Percentiles rank a stretch among this genome's conserved stretches.
Conservation (phyloP, 345 rosid species). For the Citrus trifoliata region DNA sequence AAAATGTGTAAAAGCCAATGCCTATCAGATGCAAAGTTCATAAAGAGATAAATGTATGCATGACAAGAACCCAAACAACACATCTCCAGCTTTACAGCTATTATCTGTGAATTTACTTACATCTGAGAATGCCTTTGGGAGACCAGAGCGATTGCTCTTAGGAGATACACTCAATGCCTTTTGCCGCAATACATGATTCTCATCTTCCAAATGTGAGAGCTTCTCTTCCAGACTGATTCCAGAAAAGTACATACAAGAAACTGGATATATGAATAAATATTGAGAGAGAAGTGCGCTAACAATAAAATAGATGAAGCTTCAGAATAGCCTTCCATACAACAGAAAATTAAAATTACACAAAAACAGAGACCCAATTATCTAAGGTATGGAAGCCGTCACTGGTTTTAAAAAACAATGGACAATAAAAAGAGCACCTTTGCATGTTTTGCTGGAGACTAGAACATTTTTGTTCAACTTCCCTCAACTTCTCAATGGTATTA, state of each 20-base stretch:
- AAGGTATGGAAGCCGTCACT: background rate
- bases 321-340: background rate
- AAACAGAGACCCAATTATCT: background rate
- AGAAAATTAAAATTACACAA: background rate
- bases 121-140: constrained; percentile 51
- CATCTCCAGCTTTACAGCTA: background rate
- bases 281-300: background rate
- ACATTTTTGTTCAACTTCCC: constrained; percentile 64
- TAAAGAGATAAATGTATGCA: background rate
- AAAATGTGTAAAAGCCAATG: background rate
- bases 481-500: constrained; percentile 54
- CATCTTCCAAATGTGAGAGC: constrained; percentile 73
- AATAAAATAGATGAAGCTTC: background rate
- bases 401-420: background rate
- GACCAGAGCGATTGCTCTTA: constrained; percentile 39
- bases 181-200: constrained; percentile 81
- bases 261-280: background rate
- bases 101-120: constrained; percentile 39
- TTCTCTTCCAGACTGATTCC: constrained; percentile 65
- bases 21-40: background rate
- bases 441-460: constrained; percentile 66
- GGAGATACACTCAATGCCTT: constrained; percentile 60
- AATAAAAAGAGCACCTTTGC: constrained; percentile 43
- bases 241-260: background rate
- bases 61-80: background rate